phyloP scores from a whole-genome alignment of 2,329 filamentous ascomycete genomes.

The Botrytis sinoallii region DNA sequence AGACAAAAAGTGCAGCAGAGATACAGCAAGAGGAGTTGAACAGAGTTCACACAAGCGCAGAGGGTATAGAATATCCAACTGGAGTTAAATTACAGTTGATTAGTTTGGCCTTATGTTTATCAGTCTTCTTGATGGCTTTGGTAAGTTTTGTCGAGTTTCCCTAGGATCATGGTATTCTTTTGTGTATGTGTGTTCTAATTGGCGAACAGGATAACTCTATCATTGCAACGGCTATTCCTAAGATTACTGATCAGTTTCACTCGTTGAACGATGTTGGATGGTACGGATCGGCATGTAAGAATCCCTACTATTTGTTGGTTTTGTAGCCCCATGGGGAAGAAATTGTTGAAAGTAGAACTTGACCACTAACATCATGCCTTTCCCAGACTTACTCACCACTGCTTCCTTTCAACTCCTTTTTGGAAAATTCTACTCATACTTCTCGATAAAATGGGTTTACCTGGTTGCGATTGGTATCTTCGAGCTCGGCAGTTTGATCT shows the following conservation, averaged over 20 bases:
- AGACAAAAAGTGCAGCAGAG: conserved; percentile 21
- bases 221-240: conserved; percentile 51
- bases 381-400: conserved; percentile 13
- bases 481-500: conserved; percentile 38
- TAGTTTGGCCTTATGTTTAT: conserved; percentile 33
- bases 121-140: conserved; percentile 34
- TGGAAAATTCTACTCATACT: conserved; percentile 38
- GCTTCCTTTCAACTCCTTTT: conserved; percentile 31
- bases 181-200: not conserved
- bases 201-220: conserved; percentile 12
- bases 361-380: not conserved
- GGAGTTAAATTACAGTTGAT: conserved; percentile 34
- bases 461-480: conserved; percentile 37
- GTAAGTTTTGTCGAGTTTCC: conserved; percentile 9
- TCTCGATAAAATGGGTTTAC: conserved; percentile 39
- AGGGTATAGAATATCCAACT: conserved; percentile 35
- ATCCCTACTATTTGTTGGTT: conserved; percentile 28
- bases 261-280: conserved; percentile 49
- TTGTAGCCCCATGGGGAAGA: not conserved
- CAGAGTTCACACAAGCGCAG: conserved; percentile 33
- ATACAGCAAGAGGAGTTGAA: conserved; percentile 25
- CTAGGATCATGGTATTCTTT: too few relatives aligned
- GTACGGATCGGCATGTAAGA: conserved; percentile 56
- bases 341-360: not conserved
- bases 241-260: conserved; percentile 53